These are phyloP conservation scores for Pleurotus salmoneostramineus DNA, from an alignment of 768 basidiomycete species.

Conservation along the genomic window DNA sequence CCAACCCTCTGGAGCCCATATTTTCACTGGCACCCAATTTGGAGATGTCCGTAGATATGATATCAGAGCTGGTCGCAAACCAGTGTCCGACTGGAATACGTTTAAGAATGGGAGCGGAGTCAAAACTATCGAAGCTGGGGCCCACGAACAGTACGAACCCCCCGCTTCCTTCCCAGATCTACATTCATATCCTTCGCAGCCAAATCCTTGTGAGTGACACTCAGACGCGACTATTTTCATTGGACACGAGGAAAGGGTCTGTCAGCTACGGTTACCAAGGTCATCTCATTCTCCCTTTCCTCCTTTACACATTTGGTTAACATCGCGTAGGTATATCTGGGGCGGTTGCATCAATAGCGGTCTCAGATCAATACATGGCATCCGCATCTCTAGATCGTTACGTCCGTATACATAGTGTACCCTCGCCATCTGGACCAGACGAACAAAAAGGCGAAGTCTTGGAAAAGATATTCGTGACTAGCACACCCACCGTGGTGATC, in stretches of 20 bases:
- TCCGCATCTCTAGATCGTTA: conserved; percentile 70
- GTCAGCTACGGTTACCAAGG: conserved; percentile 68
- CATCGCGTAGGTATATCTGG: conserved; percentile 58
- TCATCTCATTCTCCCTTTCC: conserved; percentile 15
- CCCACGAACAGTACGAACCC: conserved; percentile 55
- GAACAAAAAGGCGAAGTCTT: conserved; percentile 57
- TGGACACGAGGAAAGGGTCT: conserved; percentile 69
- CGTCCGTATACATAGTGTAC: conserved; percentile 62
- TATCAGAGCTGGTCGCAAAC: conserved; percentile 62
- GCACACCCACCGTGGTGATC: conserved; percentile 54
- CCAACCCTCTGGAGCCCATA: conserved; percentile 32
- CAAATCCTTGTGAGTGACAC: conserved; percentile 69
- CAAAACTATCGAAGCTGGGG: conserved; percentile 52
- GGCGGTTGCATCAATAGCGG: conserved; percentile 60
- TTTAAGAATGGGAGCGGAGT: conserved; percentile 62
- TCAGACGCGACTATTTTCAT: conserved; percentile 55
- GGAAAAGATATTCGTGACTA: conserved; percentile 61
- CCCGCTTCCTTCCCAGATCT: conserved; percentile 2
- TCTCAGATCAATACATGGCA: conserved; percentile 47
- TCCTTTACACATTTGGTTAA: not conserved
- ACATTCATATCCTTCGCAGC: conserved; percentile 29
- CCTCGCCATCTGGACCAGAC: conserved; percentile 45
- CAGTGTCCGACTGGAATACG: conserved; percentile 63
- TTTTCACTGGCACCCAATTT: conserved; percentile 69
- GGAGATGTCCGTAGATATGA: conserved; percentile 80